Evolutionary conservation across 2,329 filamentous ascomycete genomes (phyloP).

Genomic region (Lachnellula occidentalis): DNA sequence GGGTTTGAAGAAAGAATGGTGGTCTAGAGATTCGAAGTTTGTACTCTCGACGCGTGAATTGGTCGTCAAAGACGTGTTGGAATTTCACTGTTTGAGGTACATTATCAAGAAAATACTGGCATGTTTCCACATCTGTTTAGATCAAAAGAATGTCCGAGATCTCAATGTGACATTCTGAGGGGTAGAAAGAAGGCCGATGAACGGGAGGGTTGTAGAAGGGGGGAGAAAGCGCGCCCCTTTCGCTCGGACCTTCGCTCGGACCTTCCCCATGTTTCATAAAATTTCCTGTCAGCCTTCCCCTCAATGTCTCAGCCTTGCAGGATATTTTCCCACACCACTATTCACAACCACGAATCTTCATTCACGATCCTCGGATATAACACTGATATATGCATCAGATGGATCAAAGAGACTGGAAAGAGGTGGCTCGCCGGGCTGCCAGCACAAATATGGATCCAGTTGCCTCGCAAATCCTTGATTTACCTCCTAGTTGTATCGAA

Average conservation of each 20-base stretch:
- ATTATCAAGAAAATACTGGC: background rate
- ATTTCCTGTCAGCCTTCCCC: background rate
- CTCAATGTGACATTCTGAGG: background rate
- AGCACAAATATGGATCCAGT: constrained; percentile 26
- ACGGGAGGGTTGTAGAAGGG: background rate
- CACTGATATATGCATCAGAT: background rate
- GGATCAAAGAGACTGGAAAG: background rate
- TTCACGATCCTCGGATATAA: background rate
- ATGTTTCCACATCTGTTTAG: background rate
- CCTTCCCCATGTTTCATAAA: background rate
- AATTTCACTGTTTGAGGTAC: background rate
- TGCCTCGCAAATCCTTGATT: constrained; percentile 49
- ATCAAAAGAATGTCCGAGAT: background rate
- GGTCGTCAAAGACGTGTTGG: background rate
- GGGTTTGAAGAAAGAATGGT: background rate
- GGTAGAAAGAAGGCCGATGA: background rate
- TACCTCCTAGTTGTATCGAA: constrained; percentile 74
- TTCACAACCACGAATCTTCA: no score
- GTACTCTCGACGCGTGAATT: constrained; percentile 7
- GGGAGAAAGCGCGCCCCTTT: background rate
- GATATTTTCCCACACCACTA: background rate
- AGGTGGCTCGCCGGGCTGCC: constrained; percentile 16
- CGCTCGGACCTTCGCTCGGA: constrained; percentile 6
- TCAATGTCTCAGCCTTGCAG: background rate
- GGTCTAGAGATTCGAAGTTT: background rate